phyloP scores from a whole-genome alignment of 1,284 basidiomycete genomes.

The Laetiporus sulphureus region DNA sequence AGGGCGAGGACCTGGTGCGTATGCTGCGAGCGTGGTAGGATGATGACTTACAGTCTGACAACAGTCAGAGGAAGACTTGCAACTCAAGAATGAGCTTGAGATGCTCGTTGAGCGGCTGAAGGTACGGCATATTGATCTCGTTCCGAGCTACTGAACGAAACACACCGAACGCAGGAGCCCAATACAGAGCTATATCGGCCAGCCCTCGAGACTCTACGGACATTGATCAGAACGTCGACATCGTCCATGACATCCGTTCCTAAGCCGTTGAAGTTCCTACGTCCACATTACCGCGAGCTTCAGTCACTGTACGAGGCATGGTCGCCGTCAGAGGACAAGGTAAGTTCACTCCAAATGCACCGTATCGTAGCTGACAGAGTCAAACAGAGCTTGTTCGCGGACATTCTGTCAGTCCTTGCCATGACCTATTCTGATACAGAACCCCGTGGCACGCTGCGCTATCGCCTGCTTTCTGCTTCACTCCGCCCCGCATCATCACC shows the following conservation, averaged over 20 bases:
- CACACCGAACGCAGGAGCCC: conserved; percentile 59
- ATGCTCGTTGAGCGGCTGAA: conserved; percentile 95
- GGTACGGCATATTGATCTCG: conserved; percentile 35
- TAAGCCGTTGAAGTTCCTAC: conserved; percentile 97
- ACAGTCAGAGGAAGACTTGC: conserved; percentile 96
- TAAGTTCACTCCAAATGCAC: conserved; percentile 22
- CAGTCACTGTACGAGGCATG: conserved; percentile 80
- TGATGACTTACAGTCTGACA: too few relatives aligned
- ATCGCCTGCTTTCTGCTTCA: conserved; percentile 80
- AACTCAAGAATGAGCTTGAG: conserved; percentile 93
- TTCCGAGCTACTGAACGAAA: conserved; percentile 1
- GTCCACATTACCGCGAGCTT: conserved; percentile 90
- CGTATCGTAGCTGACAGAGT: conserved; percentile 7
- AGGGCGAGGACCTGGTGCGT: conserved; percentile 82
- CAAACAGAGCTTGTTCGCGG: conserved; percentile 85
- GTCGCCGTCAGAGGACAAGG: conserved; percentile 76
- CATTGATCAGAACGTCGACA: conserved; percentile 93
- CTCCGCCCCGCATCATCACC: conserved; percentile 56
- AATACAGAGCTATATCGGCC: conserved; percentile 83
- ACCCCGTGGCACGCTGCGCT: conserved; percentile 90
- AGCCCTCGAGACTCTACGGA: conserved; percentile 91
- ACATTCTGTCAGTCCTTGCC: conserved; percentile 97
- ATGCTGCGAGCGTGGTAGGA: background rate
- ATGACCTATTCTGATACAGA: conserved; percentile 99
- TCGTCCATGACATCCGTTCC: conserved; percentile 99